Conservation (phyloP, 257 asterid species). For the Gentiana dahurica region DNA sequence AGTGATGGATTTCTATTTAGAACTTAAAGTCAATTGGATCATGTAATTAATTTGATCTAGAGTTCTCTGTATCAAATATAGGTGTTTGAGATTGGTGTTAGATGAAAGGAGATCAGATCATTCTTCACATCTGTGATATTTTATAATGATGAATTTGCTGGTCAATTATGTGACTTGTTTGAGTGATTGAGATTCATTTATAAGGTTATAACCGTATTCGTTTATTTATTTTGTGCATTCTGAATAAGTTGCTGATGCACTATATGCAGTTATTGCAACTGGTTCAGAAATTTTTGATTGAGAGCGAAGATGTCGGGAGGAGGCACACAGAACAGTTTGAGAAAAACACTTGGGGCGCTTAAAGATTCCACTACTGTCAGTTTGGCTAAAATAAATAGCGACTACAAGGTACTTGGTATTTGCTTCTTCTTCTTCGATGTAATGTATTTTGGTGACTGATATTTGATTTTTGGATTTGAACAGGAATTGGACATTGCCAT, state of each 20-base stretch:
- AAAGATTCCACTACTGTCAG: conserved; percentile 93
- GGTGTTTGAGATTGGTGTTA: conserved; percentile 7
- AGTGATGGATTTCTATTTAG: background rate
- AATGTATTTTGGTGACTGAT: conserved; percentile 5
- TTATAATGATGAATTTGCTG: background rate
- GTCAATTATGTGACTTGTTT: background rate
- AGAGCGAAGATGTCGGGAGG: conserved; percentile 69
- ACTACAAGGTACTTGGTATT: conserved; percentile 53
- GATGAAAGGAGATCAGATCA: background rate
- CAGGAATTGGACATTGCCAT: conserved; percentile 96
- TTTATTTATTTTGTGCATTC: conserved; percentile 3
- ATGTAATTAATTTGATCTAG: background rate
- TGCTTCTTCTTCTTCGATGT: background rate
- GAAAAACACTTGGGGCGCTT: conserved; percentile 92
- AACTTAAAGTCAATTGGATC: no score
- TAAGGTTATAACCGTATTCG: conserved; percentile 8
- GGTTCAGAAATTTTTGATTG: conserved; percentile 20
- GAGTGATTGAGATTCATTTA: conserved; percentile 5
- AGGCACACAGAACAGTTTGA: conserved; percentile 71
- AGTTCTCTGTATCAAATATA: conserved; percentile 1
- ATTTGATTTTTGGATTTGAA: conserved; percentile 1
- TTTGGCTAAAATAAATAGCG: conserved; percentile 92
- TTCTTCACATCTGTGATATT: background rate
- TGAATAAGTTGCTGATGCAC: conserved; percentile 10
- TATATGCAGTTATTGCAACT: conserved; percentile 8